phyloP scores from a whole-genome alignment of 768 basidiomycete species.

The Lactifluus echinatus region DNA sequence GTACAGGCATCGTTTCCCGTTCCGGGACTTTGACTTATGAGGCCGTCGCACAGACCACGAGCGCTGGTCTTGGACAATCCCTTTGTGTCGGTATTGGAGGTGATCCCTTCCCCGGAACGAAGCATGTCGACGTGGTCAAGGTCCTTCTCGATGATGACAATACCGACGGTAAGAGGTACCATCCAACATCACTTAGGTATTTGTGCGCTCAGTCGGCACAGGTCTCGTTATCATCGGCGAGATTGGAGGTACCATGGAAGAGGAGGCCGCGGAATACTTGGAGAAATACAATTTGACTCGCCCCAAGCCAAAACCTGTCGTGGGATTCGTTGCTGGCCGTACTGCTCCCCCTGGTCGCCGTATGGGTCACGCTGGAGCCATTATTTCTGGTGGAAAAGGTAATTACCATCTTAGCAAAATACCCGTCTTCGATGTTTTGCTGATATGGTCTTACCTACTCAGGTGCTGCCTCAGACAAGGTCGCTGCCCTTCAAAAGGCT shows the following conservation, averaged over 20 bases:
- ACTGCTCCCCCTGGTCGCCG: slow-evolving; percentile 96
- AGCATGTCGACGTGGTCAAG: slow-evolving; percentile 92
- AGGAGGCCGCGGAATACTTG: slow-evolving; percentile 96
- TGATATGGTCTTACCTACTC: slow-evolving; percentile 4
- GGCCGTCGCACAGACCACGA: slow-evolving; percentile 95
- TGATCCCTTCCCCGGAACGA: slow-evolving; percentile 93
- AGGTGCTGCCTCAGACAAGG: slow-evolving; percentile 92
- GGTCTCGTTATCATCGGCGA: slow-evolving; percentile 98
- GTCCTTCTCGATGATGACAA: slow-evolving; percentile 91
- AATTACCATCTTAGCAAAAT: neutral
- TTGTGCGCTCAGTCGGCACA: slow-evolving; percentile 25
- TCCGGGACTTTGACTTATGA: slow-evolving; percentile 97
- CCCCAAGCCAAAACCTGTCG: slow-evolving; percentile 83
- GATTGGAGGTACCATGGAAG: slow-evolving; percentile 99
- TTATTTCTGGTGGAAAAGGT: slow-evolving; percentile 97
- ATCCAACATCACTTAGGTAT: neutral
- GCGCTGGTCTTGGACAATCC: slow-evolving; percentile 92
- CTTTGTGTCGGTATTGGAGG: slow-evolving; percentile 97
- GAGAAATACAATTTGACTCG: slow-evolving; percentile 88
- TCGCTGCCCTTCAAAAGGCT: slow-evolving; percentile 80
- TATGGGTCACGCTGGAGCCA: slow-evolving; percentile 98
- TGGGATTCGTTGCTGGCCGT: slow-evolving; percentile 95
- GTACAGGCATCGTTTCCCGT: slow-evolving; percentile 81
- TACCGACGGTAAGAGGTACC: slow-evolving; percentile 62
- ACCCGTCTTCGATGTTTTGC: neutral